A percentile compares a stretch with the other conserved stretches of the same genome.
Evolutionary conservation across 1,284 basidiomycete genomes (phyloP).

Genomic region (Cryptococcus sp.): DNA sequence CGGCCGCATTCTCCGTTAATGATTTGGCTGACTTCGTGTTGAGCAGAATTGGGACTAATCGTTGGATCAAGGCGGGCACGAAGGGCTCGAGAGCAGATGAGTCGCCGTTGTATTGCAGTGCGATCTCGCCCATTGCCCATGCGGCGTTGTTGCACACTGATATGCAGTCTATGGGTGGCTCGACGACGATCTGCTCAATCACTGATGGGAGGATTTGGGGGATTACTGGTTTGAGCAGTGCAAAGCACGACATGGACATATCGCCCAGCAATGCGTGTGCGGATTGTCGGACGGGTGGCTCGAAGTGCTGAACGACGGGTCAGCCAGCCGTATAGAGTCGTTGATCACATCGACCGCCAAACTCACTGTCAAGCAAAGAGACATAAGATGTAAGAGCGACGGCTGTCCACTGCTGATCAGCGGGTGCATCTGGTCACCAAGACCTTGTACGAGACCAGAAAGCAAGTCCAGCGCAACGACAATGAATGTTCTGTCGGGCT

Average conservation of each 20-base stretch:
- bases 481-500: conserved; percentile 93
- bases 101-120: conserved; percentile 69
- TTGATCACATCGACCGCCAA: background rate
- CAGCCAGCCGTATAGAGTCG: conserved; percentile 1
- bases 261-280: conserved; percentile 97
- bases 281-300: conserved; percentile 92
- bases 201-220: conserved; percentile 87
- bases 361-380: conserved; percentile 73
- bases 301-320: conserved; percentile 64
- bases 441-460: conserved; percentile 92
- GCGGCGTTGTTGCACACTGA: conserved; percentile 99
- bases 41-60: conserved; percentile 89
- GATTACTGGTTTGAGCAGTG: conserved; percentile 79
- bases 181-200: conserved; percentile 76
- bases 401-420: conserved; percentile 71
- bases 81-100: conserved; percentile 70
- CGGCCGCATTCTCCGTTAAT: conserved; percentile 95
- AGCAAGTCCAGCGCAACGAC: conserved; percentile 96
- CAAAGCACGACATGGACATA: conserved; percentile 87
- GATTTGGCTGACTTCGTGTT: conserved; percentile 89
- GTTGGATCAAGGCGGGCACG: conserved; percentile 80
- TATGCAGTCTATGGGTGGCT: conserved; percentile 79
- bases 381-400: conserved; percentile 74
- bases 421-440: conserved; percentile 74
- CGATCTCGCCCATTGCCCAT: conserved; percentile 98